Percentiles rank a stretch among this genome's conserved stretches.
These are phyloP conservation scores for Eremochloa ophiuroides DNA, from an alignment of 176 grass and related monocot genomes.

Conservation along the genomic window DNA sequence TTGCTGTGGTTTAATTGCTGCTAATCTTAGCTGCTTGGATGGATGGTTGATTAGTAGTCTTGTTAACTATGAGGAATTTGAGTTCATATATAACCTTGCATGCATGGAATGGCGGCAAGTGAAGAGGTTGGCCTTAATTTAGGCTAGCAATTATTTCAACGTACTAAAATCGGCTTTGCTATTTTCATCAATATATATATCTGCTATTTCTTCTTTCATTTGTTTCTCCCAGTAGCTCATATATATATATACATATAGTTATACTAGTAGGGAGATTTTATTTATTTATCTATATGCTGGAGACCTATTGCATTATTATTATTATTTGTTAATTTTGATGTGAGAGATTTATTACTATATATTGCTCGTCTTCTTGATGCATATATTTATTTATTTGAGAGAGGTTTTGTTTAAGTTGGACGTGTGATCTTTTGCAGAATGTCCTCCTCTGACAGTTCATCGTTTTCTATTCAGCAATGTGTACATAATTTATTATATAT, in stretches of 20 bases:
- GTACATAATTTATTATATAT: neutral
- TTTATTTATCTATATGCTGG: constrained; percentile 20
- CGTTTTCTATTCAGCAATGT: constrained; percentile 22
- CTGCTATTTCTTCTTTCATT: neutral
- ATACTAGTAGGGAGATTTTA: constrained; percentile 24
- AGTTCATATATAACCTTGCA: neutral
- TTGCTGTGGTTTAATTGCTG: constrained; percentile 22
- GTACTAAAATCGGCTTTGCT: neutral
- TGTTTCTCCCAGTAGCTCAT: constrained; percentile 16
- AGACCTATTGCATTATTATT: constrained; percentile 16
- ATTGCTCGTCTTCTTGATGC: neutral
- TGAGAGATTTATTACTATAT: constrained; percentile 21
- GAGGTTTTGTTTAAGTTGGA: constrained; percentile 5
- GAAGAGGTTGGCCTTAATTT: neutral
- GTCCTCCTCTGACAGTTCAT: constrained; percentile 6
- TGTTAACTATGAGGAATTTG: neutral
- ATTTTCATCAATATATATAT: neutral
- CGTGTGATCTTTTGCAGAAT: constrained; percentile 24
- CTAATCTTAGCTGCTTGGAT: constrained; percentile 31
- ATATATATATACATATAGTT: constrained; percentile 23
- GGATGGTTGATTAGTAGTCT: constrained; percentile 17
- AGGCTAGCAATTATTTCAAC: neutral
- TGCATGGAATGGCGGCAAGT: constrained; percentile 23
- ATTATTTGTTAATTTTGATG: constrained; percentile 31
- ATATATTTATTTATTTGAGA: neutral